Evolutionary conservation across 306 rosid genomes (phyloP), one percentile per base, ranked within the genome.

Genomic region (Alnus rubra): DNA sequence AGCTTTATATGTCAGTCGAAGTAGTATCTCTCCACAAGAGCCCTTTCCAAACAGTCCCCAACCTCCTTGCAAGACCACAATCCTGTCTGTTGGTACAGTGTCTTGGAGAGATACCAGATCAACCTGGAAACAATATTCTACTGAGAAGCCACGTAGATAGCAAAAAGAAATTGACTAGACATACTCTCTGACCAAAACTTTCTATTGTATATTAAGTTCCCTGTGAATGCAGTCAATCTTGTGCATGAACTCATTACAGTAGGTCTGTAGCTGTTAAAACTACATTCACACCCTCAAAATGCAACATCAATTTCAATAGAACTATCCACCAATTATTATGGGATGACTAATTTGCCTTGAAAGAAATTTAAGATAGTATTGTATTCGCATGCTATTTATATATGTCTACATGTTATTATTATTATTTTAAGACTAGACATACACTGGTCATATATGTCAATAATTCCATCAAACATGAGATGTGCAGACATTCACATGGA

Each of bases 11-110:
- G 99, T 96, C 82, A 96, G 82, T 76, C 99, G 87, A 55, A 96
- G 91, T 67, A 96, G 90, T 79, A 96, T 88, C 86, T 96, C 99
- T 79, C 99, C 99, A 33, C 92, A 87, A 53, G 96, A 93, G 19
- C 93, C 82, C 76, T 83, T 91, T 58, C 91, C 86, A 45, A 93
- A 89, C 54, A 90, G 65, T 63, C 94, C 91, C 97, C 92, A 93
- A 51, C 98, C 96, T 59, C 98, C 90, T 81, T 76, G 90, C 77
- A 96, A 84, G 52, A 58, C 90, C 54, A 93, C 98, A 82, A 96
- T 89, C 83, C 88, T 88, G 81, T 96, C 99, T n/a, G 99, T 96
- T 35, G 99, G 99, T 62, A 96, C 99, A 23, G 99, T 96, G 81
- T 96, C 99, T 86, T 96, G 74, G 48, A 96, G 99, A 80, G 96